phyloP scores from a whole-genome alignment of 2,329 filamentous ascomycete genomes.

The Exophiala bonariae region DNA sequence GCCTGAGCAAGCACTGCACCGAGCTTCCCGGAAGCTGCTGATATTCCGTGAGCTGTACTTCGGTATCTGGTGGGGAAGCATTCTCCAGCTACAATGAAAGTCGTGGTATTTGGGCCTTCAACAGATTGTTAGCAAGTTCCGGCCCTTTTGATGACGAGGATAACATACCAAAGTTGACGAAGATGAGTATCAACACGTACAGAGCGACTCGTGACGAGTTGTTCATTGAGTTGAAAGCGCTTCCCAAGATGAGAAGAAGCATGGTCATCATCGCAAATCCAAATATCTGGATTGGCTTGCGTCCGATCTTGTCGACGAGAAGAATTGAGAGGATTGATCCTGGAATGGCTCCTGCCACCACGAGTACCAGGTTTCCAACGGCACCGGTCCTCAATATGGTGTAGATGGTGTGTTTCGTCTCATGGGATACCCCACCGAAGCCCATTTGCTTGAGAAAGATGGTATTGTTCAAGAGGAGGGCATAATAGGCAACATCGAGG shows the following conservation, averaged over 20 bases:
- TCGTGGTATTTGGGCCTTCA: conserved; percentile 60
- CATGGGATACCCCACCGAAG: conserved; percentile 56
- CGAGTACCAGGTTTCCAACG: conserved; percentile 74
- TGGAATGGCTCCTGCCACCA: conserved; percentile 74
- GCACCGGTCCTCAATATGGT: conserved; percentile 70
- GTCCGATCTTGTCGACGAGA: conserved; percentile 70
- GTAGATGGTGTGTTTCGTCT: conserved; percentile 56
- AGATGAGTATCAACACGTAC: conserved; percentile 65
- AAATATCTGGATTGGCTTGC: conserved; percentile 71
- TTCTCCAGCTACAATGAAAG: conserved; percentile 64
- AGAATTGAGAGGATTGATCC: conserved; percentile 82
- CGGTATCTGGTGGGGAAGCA: conserved; percentile 65
- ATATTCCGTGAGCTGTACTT: conserved; percentile 63
- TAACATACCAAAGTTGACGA: conserved; percentile 59
- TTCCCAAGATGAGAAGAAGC: conserved; percentile 63
- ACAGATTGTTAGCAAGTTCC: neutral
- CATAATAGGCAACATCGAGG: conserved; percentile 65
- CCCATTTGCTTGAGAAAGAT: conserved; percentile 71
- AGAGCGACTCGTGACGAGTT: conserved; percentile 56
- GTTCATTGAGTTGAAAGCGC: conserved; percentile 53
- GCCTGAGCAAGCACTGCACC: conserved; percentile 67
- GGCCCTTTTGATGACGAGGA: neutral
- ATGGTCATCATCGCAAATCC: conserved; percentile 64
- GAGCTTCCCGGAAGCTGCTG: conserved; percentile 65
- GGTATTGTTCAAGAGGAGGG: conserved; percentile 72